phyloP scores from a whole-genome alignment of 768 basidiomycete genomes.

The Russula abietina region DNA sequence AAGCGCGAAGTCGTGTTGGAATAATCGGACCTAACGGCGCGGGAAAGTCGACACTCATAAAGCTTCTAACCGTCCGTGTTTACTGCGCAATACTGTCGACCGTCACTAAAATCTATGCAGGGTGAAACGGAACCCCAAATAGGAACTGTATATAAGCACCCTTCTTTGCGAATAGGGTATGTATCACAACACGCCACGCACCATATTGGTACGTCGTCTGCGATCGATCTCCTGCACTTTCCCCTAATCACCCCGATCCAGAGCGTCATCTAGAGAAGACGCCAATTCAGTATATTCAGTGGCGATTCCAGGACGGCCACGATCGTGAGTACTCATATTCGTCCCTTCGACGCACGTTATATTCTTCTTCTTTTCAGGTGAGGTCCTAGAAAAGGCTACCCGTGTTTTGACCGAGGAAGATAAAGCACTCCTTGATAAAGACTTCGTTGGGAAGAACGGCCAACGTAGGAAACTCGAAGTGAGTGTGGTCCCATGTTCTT shows the following conservation, averaged over 20 bases:
- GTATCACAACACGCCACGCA: slow-evolving; percentile 98
- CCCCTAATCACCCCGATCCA: slow-evolving; percentile 29
- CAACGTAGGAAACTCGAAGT: slow-evolving; percentile 89
- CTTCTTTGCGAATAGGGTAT: slow-evolving; percentile 88
- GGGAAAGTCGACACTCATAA: slow-evolving; percentile 94
- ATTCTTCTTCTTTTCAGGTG: slow-evolving; percentile 43
- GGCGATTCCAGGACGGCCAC: slow-evolving; percentile 98
- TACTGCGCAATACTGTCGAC: slow-evolving; percentile 2
- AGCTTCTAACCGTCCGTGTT: slow-evolving; percentile 70
- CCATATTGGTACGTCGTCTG: slow-evolving; percentile 62
- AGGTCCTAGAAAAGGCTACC: slow-evolving; percentile 85
- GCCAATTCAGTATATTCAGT: slow-evolving; percentile 94
- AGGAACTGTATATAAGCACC: slow-evolving; percentile 91
- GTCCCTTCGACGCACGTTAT: slow-evolving; percentile 15
- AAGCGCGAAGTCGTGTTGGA: slow-evolving; percentile 67
- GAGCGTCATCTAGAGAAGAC: slow-evolving; percentile 95
- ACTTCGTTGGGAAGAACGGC: slow-evolving; percentile 89
- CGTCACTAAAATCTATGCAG: slow-evolving; percentile 33
- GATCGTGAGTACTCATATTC: slow-evolving; percentile 61
- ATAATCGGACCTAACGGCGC: slow-evolving; percentile 92
- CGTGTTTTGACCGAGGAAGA: slow-evolving; percentile 89
- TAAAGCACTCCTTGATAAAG: slow-evolving; percentile 65
- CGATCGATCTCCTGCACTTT: slow-evolving; percentile 5
- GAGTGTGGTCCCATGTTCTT: slow-evolving; percentile 21
- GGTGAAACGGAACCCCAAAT: slow-evolving; percentile 90